Conservation (phyloP, 305 asterid genomes). For the Solanum chacoense region DNA sequence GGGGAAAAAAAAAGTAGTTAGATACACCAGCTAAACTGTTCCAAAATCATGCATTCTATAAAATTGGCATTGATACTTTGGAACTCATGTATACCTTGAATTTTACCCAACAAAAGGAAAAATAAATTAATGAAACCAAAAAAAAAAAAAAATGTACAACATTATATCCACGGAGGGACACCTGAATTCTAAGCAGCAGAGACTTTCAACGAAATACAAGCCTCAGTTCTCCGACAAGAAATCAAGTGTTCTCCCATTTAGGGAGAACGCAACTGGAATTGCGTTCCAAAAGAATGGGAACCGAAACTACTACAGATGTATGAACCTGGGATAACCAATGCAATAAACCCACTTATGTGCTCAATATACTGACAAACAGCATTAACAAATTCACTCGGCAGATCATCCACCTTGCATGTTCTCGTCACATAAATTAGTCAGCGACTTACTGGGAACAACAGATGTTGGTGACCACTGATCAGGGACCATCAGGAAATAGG, state of each 20-base stretch:
- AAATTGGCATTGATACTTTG: background rate
- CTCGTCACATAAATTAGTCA: conserved; percentile 45
- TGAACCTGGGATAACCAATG: conserved; percentile 13
- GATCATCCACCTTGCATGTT: conserved; percentile 18
- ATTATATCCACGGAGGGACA: conserved; percentile 9
- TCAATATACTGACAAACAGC: conserved; percentile 21
- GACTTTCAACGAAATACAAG: conserved; percentile 7
- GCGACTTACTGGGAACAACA: conserved; percentile 45
- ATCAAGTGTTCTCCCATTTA: conserved; percentile 12
- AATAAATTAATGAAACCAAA: conserved; percentile 7
- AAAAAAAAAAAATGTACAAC: background rate
- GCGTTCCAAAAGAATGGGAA: conserved; percentile 38
- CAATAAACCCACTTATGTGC: conserved; percentile 4
- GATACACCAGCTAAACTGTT: background rate
- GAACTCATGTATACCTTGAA: background rate
- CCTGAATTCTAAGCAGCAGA: conserved; percentile 10
- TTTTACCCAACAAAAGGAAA: background rate
- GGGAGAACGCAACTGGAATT: conserved; percentile 15
- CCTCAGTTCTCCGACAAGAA: conserved; percentile 12
- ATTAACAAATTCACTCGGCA: conserved; percentile 17
- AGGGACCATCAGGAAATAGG: conserved; percentile 65
- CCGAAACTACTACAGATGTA: conserved; percentile 9
- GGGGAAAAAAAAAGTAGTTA: background rate
- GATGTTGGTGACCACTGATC: conserved; percentile 76
- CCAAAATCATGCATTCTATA: conserved; percentile 5